These are phyloP conservation scores for Allium fistulosum DNA, from an alignment of 106 monocot species.

Conservation along the genomic window DNA sequence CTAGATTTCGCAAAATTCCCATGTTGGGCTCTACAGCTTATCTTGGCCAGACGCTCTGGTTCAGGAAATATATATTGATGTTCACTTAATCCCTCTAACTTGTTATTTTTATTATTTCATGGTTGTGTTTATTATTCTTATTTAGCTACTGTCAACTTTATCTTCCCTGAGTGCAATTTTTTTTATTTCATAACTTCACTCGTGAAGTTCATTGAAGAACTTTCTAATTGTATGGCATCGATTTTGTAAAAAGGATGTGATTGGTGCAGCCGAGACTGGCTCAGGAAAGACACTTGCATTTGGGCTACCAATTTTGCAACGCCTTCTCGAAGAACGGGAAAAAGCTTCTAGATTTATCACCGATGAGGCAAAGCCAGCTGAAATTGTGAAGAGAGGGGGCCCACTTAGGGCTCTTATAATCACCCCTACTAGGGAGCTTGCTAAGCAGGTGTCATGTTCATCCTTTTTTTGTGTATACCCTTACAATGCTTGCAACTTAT, in stretches of 20 bases:
- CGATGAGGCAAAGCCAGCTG: slow-evolving; percentile 13
- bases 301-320: slow-evolving; percentile 89
- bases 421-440: slow-evolving; percentile 95
- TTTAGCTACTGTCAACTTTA: background rate
- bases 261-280: slow-evolving; percentile 99
- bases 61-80: no score
- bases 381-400: slow-evolving; percentile 17
- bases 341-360: slow-evolving; percentile 31
- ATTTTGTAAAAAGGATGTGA: slow-evolving; percentile 58
- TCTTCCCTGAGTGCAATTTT: no score
- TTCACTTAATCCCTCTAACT: no score
- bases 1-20: background rate
- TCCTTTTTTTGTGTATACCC: background rate
- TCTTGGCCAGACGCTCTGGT: background rate
- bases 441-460: slow-evolving; percentile 56
- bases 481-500: background rate
- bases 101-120: background rate
- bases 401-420: slow-evolving; percentile 73
- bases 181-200: no score
- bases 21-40: background rate
- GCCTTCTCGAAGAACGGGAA: slow-evolving; percentile 82
- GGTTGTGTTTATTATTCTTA: background rate
- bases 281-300: slow-evolving; percentile 98
- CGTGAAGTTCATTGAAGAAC: background rate
- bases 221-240: background rate